Conservation (phyloP, 2,329 filamentous ascomycete species). For the Colletotrichum chrysophilum region DNA sequence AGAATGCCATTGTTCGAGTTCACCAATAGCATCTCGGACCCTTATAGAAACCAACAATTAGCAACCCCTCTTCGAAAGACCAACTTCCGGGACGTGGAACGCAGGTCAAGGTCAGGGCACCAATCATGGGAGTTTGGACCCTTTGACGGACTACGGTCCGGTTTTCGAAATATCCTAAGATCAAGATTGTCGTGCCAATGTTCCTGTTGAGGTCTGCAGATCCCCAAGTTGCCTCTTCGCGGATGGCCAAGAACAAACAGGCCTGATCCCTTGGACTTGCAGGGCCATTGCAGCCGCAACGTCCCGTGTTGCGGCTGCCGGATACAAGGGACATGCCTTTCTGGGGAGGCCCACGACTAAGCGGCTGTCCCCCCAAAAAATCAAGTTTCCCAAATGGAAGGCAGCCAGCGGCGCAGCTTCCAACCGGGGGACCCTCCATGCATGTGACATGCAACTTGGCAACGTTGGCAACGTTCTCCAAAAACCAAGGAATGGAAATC, state of each 20-base stretch:
- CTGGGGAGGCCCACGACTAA: constrained; percentile 1
- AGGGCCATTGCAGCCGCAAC: background rate
- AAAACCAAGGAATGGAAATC: constrained; percentile 21
- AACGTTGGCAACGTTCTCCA: constrained; percentile 13
- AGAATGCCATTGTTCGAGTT: background rate
- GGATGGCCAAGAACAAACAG: background rate
- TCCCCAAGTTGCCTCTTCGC: background rate
- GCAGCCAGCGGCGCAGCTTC: background rate
- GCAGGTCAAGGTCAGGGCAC: background rate
- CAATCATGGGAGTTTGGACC: background rate
- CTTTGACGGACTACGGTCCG: background rate
- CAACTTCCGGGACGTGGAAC: background rate
- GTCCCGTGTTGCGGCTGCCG: background rate
- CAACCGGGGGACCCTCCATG: constrained; percentile 15
- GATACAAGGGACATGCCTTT: constrained; percentile 16
- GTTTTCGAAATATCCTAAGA: background rate
- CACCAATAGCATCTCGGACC: background rate
- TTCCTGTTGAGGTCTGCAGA: background rate
- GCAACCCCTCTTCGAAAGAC: background rate
- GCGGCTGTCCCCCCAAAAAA: constrained; percentile 1
- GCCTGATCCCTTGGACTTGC: background rate
- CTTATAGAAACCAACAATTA: background rate
- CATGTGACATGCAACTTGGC: constrained; percentile 21
- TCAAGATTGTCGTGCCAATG: background rate
- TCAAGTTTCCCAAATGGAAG: constrained; percentile 7